Base-by-base conservation (phyloP, 371 early-diverging fungal genomes). In the Chytridiales sp. region DNA sequence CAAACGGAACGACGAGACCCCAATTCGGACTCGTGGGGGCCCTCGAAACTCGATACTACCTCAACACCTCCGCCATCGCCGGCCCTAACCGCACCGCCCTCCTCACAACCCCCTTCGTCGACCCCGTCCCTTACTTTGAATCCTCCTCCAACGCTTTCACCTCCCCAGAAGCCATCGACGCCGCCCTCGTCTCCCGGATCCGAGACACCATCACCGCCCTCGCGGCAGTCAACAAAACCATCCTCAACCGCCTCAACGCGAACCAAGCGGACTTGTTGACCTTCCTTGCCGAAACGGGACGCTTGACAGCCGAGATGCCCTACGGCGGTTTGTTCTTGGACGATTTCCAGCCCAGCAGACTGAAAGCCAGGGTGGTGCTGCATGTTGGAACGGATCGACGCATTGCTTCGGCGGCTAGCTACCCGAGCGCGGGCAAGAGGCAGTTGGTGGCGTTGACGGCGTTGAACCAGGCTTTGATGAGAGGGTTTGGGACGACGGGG, bases 301-400 rank as follows among this genome's bases (percentile, higher is more conserved):
- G 27, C 15, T 15, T 43, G 19, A 52, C 58, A 31, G 6, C 42
- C 32, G 49, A 66, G 35, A 71, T 87, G 76, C 87, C 85, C 13
- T 70, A 68, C 34, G 86, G 82, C n/a, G 84, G 79, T 1, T n/a
- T 78, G 31, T 68, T 59, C 58, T 78, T 86, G 53, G 61, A 70
- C 30, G 51, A 61, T 26, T 62, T 80, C 22, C 78, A 84, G 60
- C 34, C 69, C 6, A 47, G 53, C 8, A 60, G 53, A 5, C 30
- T 40, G 19, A 17, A 21, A 5, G 40, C 44, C 13, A 22, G 39
- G 8, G 31, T 52, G 15, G 32, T 78, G 3, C 47, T 87, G 17
- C 78, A 78, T 40, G 55, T 81, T 50, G 89, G 89, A 22, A 62
- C 59, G 9, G 86, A 86, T 62, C 35, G 46, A 21, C 79, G 85